Evolutionary conservation across 805 yeast species (phyloP).

Genomic region (Cyberlindnera sargentensis): DNA sequence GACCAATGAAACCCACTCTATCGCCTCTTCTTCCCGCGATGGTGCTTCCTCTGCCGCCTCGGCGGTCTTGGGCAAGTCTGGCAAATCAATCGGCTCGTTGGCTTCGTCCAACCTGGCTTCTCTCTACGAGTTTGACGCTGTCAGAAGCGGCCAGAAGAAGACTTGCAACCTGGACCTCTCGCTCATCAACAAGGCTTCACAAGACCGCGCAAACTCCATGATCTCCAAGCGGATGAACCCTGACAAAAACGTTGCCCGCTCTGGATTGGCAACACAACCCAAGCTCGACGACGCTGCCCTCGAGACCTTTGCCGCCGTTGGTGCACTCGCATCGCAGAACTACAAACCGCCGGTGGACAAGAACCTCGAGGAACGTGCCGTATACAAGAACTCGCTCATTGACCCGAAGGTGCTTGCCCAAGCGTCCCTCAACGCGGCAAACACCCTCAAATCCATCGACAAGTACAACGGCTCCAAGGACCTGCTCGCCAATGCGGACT

Average conservation of each 20-base stretch:
- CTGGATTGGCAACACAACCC: slow-evolving; percentile 37
- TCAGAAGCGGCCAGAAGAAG: slow-evolving; percentile 33
- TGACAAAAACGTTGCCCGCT: slow-evolving; percentile 23
- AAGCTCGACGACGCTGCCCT: slow-evolving; percentile 35
- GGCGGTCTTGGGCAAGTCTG: slow-evolving; percentile 25
- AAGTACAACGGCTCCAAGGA: slow-evolving; percentile 34
- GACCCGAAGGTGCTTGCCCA: slow-evolving; percentile 38
- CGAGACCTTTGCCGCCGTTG: slow-evolving; percentile 44
- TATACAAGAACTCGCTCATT: slow-evolving; percentile 29
- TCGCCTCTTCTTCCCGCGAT: background rate
- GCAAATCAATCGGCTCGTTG: slow-evolving; percentile 30
- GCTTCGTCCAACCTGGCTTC: slow-evolving; percentile 34
- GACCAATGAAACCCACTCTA: background rate
- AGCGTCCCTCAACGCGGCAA: slow-evolving; percentile 46
- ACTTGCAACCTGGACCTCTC: slow-evolving; percentile 37
- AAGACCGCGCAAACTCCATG: slow-evolving; percentile 29
- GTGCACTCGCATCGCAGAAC: slow-evolving; percentile 47
- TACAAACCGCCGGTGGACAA: slow-evolving; percentile 32
- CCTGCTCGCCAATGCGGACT: slow-evolving; percentile 39
- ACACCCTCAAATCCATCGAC: slow-evolving; percentile 33
- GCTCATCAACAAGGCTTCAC: slow-evolving; percentile 44
- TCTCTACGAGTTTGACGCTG: slow-evolving; percentile 36
- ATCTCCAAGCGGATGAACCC: slow-evolving; percentile 26
- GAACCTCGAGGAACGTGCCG: slow-evolving; percentile 36
- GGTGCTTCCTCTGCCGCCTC: slow-evolving; percentile 15